A percentile compares a stretch with the other conserved stretches of the same genome.
These are phyloP conservation scores for Boletus tylopilopsis DNA, from an alignment of 768 basidiomycete genomes.

Conservation along the genomic window DNA sequence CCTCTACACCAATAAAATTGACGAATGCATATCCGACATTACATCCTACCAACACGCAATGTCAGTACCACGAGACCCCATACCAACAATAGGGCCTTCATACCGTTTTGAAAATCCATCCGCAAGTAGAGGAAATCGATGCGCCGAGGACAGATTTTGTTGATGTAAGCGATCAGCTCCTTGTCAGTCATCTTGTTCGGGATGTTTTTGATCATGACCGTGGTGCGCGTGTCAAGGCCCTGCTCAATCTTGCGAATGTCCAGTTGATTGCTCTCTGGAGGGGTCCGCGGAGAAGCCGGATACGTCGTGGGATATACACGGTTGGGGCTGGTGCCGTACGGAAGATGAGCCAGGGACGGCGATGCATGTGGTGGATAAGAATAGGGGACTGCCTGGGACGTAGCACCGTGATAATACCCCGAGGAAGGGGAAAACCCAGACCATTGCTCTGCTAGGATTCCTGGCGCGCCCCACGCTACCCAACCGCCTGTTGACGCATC, in stretches of 20 bases:
- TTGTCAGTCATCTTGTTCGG: constrained; percentile 88
- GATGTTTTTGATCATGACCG: constrained; percentile 90
- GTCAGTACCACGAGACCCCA: not conserved
- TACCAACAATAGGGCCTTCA: constrained; percentile 15
- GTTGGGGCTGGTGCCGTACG: constrained; percentile 15
- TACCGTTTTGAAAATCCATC: constrained; percentile 83
- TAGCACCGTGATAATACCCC: constrained; percentile 25
- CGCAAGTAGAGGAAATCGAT: constrained; percentile 87
- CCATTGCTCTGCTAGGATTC: constrained; percentile 28
- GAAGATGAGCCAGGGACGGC: constrained; percentile 18
- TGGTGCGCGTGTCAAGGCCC: constrained; percentile 77
- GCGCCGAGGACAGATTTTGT: constrained; percentile 64
- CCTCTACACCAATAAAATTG: constrained; percentile 79
- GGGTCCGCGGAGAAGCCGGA: constrained; percentile 25
- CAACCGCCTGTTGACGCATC: constrained; percentile 28
- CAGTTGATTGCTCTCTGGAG: constrained; percentile 51
- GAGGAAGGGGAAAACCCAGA: constrained; percentile 24
- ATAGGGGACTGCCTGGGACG: constrained; percentile 24
- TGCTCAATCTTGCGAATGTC: constrained; percentile 70
- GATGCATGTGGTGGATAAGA: constrained; percentile 27
- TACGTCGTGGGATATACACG: constrained; percentile 23
- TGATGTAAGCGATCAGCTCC: constrained; percentile 65
- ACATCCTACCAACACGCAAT: constrained; percentile 46
- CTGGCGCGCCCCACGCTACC: constrained; percentile 29
- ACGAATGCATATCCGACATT: constrained; percentile 87